Evolutionary conservation across 495 filamentous ascomycete genomes (phyloP), one percentile per base, ranked within the genome.

Genomic region (Ramalina peruviana): DNA sequence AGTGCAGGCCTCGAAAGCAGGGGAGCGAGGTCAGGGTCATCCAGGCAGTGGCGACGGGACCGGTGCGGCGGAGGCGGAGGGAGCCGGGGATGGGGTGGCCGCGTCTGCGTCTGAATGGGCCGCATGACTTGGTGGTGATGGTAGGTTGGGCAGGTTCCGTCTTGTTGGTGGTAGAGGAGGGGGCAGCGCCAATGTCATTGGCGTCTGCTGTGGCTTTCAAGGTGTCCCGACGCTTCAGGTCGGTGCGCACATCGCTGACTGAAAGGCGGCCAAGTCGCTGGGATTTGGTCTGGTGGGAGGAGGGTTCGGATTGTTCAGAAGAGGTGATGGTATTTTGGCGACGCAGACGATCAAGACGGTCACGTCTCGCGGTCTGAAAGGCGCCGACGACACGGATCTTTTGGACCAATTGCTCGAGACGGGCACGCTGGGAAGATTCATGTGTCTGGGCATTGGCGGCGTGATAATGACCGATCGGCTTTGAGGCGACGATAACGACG

Each of bases 1-100:
- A 36, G 36, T 36, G 43, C 23, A 59, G 46, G 9, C 57, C 57
- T 9, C 57, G 57, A 27, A 59, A 56, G 37, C 54, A 56, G 7
- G 57, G 26, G 6, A 45, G 39, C 12, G 43, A 25, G 13, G 50
- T 51, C 30, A 56, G 25, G 21, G 44, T 43, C 10, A 36, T n/a
- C 54, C 54, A 56, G 10, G 19, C 5, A 0, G 40, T 53, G 33
- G 13, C 19, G 20, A 46, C 9, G 30, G 30, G 30, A 7, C 30
- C 30, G 30, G 30, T 33, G 30, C 30, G 16, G 11, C n/a, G 20
- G 19, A 17, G 43, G 16, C 16, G 43, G 13, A 36, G 38, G 17
- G 30, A 26, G 16, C 38, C 38, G 12, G 40, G 27, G 36, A 33
- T 13, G 30, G 30, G 30, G 30, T 33, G 30, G 30, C 9, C 30